Conservation (phyloP, 148 eudicot species). For the Silene conica region DNA sequence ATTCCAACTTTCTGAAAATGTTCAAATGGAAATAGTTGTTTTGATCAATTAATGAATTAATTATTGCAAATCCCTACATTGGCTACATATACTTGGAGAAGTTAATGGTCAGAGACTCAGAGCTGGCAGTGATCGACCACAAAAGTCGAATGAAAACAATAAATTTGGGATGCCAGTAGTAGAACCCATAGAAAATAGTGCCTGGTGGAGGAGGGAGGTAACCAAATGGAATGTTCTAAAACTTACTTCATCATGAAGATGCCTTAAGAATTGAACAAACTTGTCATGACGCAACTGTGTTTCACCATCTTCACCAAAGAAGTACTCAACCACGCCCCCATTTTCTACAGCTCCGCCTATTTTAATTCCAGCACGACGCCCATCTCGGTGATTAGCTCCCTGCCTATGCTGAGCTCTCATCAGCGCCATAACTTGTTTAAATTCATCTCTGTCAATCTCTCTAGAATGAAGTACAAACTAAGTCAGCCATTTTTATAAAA, state of each 20-base stretch:
- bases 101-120: too few relatives aligned
- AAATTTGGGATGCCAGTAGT: not conserved
- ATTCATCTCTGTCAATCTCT: conserved; percentile 69
- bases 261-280: conserved; percentile 65
- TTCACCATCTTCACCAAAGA: conserved; percentile 72
- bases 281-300: conserved; percentile 48
- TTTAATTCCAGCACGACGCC: conserved; percentile 64
- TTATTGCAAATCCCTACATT: too few relatives aligned
- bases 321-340: conserved; percentile 78
- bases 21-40: too few relatives aligned
- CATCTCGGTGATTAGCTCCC: conserved; percentile 68
- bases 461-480: conserved; percentile 27
- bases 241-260: conserved; percentile 68
- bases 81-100: too few relatives aligned
- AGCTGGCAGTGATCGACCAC: not conserved
- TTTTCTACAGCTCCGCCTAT: conserved; percentile 55
- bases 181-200: not conserved
- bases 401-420: conserved; percentile 77
- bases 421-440: conserved; percentile 55
- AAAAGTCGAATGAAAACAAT: not conserved
- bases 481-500: conserved; percentile 10
- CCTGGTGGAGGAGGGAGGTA: not conserved
- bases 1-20: too few relatives aligned
- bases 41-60: too few relatives aligned
- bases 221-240: conserved; percentile 1